Percentiles rank a stretch among this genome's conserved stretches.
phyloP scores from a whole-genome alignment of 306 rosid species.

The Prunus persica region DNA sequence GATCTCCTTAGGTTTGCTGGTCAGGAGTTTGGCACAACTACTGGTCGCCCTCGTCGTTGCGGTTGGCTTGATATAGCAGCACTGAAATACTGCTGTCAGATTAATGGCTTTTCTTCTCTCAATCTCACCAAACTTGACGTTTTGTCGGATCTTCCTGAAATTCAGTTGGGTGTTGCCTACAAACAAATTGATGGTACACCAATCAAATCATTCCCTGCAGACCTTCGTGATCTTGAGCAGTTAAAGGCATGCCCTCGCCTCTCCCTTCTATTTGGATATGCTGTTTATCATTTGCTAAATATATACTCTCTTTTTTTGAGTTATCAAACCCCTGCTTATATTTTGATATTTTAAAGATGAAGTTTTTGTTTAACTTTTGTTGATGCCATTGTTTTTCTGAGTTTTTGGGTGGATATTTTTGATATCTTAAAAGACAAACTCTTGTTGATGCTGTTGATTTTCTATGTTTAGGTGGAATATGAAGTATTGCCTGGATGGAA shows the following conservation, averaged over 20 bases:
- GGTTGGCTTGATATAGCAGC: constrained; percentile 97
- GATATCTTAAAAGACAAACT: too few relatives aligned
- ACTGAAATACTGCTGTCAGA: constrained; percentile 72
- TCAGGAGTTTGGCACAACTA: constrained; percentile 95
- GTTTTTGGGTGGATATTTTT: too few relatives aligned
- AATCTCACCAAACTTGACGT: constrained; percentile 96
- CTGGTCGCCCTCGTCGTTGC: constrained; percentile 97
- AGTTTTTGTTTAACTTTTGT: neutral
- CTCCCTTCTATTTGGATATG: neutral
- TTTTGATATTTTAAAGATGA: neutral
- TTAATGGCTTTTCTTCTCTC: constrained; percentile 80
- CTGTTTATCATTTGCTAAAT: neutral
- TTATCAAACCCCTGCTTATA: neutral
- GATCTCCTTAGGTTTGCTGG: constrained; percentile 90
- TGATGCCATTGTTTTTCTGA: too few relatives aligned
- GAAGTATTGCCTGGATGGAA: constrained; percentile 90
- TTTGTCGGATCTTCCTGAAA: constrained; percentile 69
- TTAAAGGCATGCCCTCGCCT: constrained; percentile 51
- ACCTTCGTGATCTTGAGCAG: constrained; percentile 83
- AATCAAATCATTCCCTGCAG: constrained; percentile 72
- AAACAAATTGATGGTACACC: constrained; percentile 60
- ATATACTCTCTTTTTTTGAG: neutral
- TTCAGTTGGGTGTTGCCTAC: constrained; percentile 74
- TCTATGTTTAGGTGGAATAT: constrained; percentile 69
- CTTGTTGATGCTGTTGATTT: constrained; percentile 16